phyloP scores from a whole-genome alignment of 352 stramenopile genomes.

The Phytopythium cucurbitacearum region DNA sequence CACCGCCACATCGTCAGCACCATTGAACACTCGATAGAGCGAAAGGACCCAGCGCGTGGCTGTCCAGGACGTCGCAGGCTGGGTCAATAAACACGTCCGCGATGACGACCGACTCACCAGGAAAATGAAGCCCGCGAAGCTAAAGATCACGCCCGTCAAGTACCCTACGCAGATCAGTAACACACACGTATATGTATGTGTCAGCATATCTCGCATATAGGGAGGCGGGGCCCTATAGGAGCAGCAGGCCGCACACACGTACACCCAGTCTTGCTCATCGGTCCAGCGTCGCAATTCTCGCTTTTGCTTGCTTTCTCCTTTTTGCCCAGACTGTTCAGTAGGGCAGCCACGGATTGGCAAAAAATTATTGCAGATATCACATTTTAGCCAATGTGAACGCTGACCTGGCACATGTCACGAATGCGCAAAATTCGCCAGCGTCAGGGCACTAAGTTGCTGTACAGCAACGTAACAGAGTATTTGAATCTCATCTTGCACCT shows the following conservation, averaged over 20 bases:
- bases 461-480: no score
- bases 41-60: not conserved
- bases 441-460: no score
- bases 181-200: slow-evolving; percentile 1
- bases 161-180: slow-evolving; percentile 32
- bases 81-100: no score
- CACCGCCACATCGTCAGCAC: not conserved
- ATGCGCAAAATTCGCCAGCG: no score
- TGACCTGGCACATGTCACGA: no score
- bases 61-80: no score
- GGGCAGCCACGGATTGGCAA: not conserved
- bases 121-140: slow-evolving; percentile 76
- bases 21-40: no score
- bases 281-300: not conserved
- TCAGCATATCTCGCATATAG: not conserved
- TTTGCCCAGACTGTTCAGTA: slow-evolving; percentile 1
- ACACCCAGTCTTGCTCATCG: slow-evolving; percentile 16
- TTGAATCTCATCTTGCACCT: no score
- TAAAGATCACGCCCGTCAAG: slow-evolving; percentile 75
- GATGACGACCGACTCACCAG: slow-evolving; percentile 29
- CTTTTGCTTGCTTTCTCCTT: slow-evolving; percentile 4
- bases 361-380: not conserved
- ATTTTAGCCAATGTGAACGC: no score
- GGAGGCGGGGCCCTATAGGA: not conserved
- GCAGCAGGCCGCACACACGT: not conserved